A percentile compares a stretch with the other conserved stretches of the same genome.
Conservation (phyloP, 129 eudicot genomes). For the Gnaphalium uliginosum region DNA sequence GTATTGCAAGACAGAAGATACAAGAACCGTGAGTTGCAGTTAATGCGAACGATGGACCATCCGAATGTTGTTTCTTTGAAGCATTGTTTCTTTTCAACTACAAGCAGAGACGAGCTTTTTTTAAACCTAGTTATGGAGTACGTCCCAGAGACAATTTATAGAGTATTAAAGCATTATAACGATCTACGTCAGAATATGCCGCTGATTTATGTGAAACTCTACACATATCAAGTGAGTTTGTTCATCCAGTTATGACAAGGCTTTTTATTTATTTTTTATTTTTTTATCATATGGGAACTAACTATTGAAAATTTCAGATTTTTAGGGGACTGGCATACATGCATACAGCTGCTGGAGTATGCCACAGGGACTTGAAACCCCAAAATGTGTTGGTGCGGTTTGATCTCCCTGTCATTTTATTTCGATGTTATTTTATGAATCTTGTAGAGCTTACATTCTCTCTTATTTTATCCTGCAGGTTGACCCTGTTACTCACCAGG, state of each 20-base stretch:
- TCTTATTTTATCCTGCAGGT: slow-evolving; percentile 46
- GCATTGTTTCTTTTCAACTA: slow-evolving; percentile 91
- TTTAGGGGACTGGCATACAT: slow-evolving; percentile 91
- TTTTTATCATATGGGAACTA: slow-evolving; percentile 1
- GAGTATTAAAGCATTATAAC: slow-evolving; percentile 72
- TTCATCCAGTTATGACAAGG: neutral
- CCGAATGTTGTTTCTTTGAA: slow-evolving; percentile 82
- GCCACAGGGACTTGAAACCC: slow-evolving; percentile 98
- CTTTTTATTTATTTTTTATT: neutral
- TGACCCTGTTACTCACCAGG: slow-evolving; percentile 74
- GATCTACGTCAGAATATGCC: slow-evolving; percentile 81
- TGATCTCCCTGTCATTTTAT: slow-evolving; percentile 6
- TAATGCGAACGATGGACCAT: slow-evolving; percentile 89
- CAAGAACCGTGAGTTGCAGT: slow-evolving; percentile 91
- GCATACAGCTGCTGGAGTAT: slow-evolving; percentile 86
- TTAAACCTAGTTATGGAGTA: slow-evolving; percentile 93
- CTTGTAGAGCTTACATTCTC: neutral
- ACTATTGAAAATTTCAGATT: slow-evolving; percentile 49
- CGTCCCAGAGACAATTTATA: slow-evolving; percentile 78
- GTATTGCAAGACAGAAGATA: slow-evolving; percentile 88
- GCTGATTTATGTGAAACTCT: slow-evolving; percentile 81
- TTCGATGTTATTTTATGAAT: slow-evolving; percentile 1
- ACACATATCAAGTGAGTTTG: slow-evolving; percentile 76
- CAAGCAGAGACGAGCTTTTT: slow-evolving; percentile 73
- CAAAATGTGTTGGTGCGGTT: slow-evolving; percentile 76